Base-by-base conservation (phyloP, 768 basidiomycete species). In the Clitopilus passeckerianus region DNA sequence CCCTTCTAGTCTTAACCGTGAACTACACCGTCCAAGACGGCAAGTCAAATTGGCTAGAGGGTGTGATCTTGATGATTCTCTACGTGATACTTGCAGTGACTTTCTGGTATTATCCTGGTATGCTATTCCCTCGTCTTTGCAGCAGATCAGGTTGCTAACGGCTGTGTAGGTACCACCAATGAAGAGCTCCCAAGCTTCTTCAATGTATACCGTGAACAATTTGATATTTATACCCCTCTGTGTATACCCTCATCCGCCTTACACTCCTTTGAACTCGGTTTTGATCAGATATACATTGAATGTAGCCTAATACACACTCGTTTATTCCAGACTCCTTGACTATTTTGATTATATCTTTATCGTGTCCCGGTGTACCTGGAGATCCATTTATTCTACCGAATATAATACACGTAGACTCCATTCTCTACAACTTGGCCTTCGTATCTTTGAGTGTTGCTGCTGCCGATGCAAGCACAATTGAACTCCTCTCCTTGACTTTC, bases 31-130 rank as follows among this genome's bases (percentile, higher is more conserved):
- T 95, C 5, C 82, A 85, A 54, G 95, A 97, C 64, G 93, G 93
- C 12, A 90, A 86, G 68, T 91, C 88, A 27, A 96, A 95, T 70
- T 97, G 94, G 78, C 78, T 97, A n/a, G 94, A 96, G 71, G 92
- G 91, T 2, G 77, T 80, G 65, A 73, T 82, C 34, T 65, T 93
- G 22, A 87, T 90, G 78, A 82, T 86, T 85, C 73, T 91, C 27
- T 91, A 92, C 70, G 63, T 88, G 8, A 89, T 93, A 56, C 82
- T 91, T 20, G 87, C 79, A 8, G 78, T 89, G 34, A 79, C 81
- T 1, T 89, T 89, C 70, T 89, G 85, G 85, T 89, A 72, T 62
- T 81, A 82, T 63, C 80, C 78, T 58, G 79, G 81, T 74, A 63
- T 52, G n/a, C 9, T 54, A 34, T 24, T 54, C 18, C 23, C 27